Conservation (phyloP, 2,329 filamentous ascomycete species). For the Scorias spongiosa region DNA sequence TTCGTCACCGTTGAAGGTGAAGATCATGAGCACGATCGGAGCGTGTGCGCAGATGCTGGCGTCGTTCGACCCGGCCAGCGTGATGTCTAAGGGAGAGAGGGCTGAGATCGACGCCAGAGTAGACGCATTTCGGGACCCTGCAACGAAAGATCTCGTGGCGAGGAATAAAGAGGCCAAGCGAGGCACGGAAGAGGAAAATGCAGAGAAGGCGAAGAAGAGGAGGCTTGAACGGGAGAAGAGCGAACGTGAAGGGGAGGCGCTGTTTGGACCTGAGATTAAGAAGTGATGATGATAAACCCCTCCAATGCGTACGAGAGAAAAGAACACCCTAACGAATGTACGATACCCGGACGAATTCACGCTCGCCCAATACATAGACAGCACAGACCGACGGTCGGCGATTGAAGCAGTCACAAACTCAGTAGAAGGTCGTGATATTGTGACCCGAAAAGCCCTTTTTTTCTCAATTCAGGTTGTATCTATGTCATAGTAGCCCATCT, state of each 20-base stretch:
- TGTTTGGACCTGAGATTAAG: constrained; percentile 24
- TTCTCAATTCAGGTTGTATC: neutral
- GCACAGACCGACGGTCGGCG: too few species aligned
- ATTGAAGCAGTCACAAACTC: too few species aligned
- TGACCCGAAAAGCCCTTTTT: neutral
- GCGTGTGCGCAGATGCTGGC: constrained; percentile 26
- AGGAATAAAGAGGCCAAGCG: constrained; percentile 9
- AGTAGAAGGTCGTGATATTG: too few species aligned
- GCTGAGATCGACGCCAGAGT: constrained; percentile 46
- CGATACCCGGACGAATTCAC: too few species aligned
- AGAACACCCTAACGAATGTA: too few species aligned
- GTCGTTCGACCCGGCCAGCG: constrained; percentile 9
- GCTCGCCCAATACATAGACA: too few species aligned
- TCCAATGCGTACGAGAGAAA: too few species aligned
- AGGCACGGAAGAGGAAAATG: constrained; percentile 23
- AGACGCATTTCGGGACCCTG: constrained; percentile 58
- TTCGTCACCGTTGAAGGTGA: constrained; percentile 10
- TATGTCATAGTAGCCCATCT: neutral
- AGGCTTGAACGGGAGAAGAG: constrained; percentile 29
- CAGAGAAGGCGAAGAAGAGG: constrained; percentile 28
- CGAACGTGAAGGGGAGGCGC: constrained; percentile 23
- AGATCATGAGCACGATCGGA: constrained; percentile 24
- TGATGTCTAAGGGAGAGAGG: constrained; percentile 19
- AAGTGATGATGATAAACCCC: neutral
- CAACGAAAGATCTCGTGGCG: constrained; percentile 54